A percentile compares a stretch with the other conserved stretches of the same genome.
phyloP scores from a whole-genome alignment of 2,329 filamentous ascomycete species.

The Phaeophleospora eucalypticola region DNA sequence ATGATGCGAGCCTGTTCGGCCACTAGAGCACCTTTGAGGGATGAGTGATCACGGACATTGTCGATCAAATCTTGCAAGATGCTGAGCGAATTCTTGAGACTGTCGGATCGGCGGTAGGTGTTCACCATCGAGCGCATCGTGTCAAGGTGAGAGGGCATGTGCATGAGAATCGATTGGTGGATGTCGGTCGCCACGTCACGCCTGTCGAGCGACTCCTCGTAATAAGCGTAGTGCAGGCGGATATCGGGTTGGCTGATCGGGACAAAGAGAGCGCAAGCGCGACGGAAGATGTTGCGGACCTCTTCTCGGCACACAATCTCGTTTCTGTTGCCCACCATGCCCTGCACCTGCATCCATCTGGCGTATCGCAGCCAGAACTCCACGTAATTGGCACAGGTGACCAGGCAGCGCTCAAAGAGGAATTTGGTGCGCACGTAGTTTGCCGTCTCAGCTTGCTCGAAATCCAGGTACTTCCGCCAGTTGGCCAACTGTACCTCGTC shows the following conservation, averaged over 20 bases:
- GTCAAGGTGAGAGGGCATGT: constrained; percentile 77
- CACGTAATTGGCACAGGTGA: constrained; percentile 90
- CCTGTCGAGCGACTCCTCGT: constrained; percentile 80
- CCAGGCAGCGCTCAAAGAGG: constrained; percentile 88
- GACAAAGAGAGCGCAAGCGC: constrained; percentile 78
- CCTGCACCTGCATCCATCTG: constrained; percentile 87
- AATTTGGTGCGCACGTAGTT: constrained; percentile 71
- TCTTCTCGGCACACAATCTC: constrained; percentile 81
- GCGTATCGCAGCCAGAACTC: constrained; percentile 98
- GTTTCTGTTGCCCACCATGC: no score
- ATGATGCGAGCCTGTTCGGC: constrained; percentile 82
- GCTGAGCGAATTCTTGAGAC: constrained; percentile 77
- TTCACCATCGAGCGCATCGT: constrained; percentile 86
- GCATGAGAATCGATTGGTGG: constrained; percentile 71
- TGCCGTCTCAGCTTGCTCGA: constrained; percentile 85
- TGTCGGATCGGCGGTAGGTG: constrained; percentile 74
- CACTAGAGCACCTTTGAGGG: constrained; percentile 78
- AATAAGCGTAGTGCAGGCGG: constrained; percentile 86
- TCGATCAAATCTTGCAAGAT: constrained; percentile 76
- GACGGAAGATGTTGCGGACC: constrained; percentile 84
- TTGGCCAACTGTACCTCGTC: constrained; percentile 80
- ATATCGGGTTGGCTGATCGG: constrained; percentile 80
- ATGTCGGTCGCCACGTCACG: constrained; percentile 78
- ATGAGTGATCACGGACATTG: constrained; percentile 48
- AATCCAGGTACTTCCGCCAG: constrained; percentile 96